Base-by-base conservation (phyloP, 2,329 filamentous ascomycete species). In the Pestalotiopsis sp. region DNA sequence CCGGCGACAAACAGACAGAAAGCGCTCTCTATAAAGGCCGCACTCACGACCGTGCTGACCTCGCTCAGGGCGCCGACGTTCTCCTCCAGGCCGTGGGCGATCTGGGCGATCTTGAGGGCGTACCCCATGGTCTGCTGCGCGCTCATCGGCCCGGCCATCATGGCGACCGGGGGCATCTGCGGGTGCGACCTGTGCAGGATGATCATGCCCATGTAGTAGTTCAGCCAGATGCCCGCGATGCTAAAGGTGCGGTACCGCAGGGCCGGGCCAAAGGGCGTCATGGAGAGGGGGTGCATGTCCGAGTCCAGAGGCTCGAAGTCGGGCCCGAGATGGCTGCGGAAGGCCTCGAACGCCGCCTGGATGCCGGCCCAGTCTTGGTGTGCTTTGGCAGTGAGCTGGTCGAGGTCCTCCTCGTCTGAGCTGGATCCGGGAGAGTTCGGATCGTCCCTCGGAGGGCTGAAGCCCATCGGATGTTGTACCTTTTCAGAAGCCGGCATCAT, bases 1-100 rank as follows among this genome's bases (percentile, higher is more conserved):
- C 89, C 95, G 1, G 94, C 92, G 70, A 98, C 94, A 81, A 98
- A 98, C 1, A 97, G 83, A 4, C 91, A 90, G 75, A 98, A 92
- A 4, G 90, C 90, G 73, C 90, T 89, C 80, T 98, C 95, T 69
- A 94, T 94, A 25, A 97, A 86, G 0, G 93, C 93, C 0, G 92
- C 92, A 5, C 92, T 94, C 31, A 97, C 86, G 38, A 91, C 86
- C 0, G 94, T 95, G 72, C 91, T 95, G 1, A 97, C 87, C 41
- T 89, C 87, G 2, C 82, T 78, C 27, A 86, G 81, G 11, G 82
- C 79, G 11, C 84, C 81, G 13, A 85, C 84, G 31, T 88, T 86
- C 61, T 89, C 87, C 13, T 86, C 84, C 59, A 93, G 79, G 0
- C 95, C 95, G 0, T 92, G 93, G 2, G 90, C 88, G 68, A 98